A percentile compares a stretch with the other conserved stretches of the same genome.
Evolutionary conservation across 2,329 filamentous ascomycete genomes (phyloP).

Genomic region (Juglanconis sp.): DNA sequence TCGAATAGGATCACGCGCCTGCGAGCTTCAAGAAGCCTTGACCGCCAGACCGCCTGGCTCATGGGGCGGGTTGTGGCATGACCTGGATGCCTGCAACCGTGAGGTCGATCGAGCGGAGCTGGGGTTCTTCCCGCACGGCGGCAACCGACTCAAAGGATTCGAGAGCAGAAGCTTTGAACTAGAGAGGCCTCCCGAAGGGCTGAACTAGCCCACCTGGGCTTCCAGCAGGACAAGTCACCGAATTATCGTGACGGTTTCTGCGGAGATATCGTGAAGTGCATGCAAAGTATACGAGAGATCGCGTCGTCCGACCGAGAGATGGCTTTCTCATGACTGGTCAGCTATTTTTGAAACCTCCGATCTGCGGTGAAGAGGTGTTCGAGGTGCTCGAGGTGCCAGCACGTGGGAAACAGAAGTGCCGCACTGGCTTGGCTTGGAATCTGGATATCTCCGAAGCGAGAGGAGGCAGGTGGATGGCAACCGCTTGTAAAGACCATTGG

Average conservation of each 20-base stretch:
- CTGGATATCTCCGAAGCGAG: background rate
- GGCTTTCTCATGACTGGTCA: background rate
- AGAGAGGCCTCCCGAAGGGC: no score
- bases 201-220: no score
- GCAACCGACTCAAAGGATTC: background rate
- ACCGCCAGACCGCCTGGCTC: background rate
- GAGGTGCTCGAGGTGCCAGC: background rate
- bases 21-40: slow-evolving; percentile 2
- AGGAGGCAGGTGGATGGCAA: background rate
- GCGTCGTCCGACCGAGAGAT: background rate
- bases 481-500: background rate
- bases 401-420: background rate
- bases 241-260: background rate
- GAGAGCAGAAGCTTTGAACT: background rate
- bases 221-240: no score
- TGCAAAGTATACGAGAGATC: background rate
- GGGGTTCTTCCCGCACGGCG: no score
- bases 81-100: background rate
- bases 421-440: slow-evolving; percentile 1
- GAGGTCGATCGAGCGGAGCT: background rate
- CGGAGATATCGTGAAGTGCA: background rate
- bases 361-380: background rate
- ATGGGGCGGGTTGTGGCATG: background rate
- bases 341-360: background rate
- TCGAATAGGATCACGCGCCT: background rate